Conservation (phyloP, 129 eudicot genomes). For the Escallonia rubra region DNA sequence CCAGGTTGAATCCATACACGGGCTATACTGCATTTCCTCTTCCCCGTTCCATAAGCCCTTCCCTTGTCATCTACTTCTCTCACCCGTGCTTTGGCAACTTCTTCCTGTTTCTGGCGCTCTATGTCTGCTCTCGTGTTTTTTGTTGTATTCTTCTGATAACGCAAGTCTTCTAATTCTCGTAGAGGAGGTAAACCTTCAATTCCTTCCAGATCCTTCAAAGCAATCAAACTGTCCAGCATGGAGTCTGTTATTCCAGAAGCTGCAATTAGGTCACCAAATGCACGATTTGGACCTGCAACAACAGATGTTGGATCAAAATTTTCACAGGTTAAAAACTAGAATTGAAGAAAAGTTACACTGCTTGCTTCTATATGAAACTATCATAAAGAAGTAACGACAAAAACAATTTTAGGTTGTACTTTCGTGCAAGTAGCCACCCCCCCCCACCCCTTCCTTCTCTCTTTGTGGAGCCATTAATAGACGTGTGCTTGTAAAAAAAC, state of each 20-base stretch:
- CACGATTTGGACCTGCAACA: conserved; percentile 68
- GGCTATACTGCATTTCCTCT: conserved; percentile 89
- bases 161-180: conserved; percentile 57
- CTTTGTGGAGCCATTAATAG: not conserved
- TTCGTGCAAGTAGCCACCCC: too few species aligned
- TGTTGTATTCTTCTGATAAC: conserved; percentile 51
- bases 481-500: too few species aligned
- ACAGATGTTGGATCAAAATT: not conserved
- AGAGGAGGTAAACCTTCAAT: conserved; percentile 82
- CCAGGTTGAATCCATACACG: conserved; percentile 97
- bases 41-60: conserved; percentile 95
- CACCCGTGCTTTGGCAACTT: conserved; percentile 64
- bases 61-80: conserved; percentile 68
- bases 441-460: not conserved
- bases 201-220: conserved; percentile 72
- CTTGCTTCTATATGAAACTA: not conserved
- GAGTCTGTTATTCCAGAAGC: conserved; percentile 92
- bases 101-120: conserved; percentile 78
- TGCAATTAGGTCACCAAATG: conserved; percentile 88
- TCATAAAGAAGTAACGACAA: not conserved
- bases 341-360: not conserved
- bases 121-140: conserved; percentile 64
- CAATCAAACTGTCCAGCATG: conserved; percentile 88
- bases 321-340: not conserved
- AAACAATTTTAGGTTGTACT: not conserved